These are phyloP conservation scores for Hyaloperonospora arabidopsidis DNA, from an alignment of 352 stramenopile species.

Conservation along the genomic window DNA sequence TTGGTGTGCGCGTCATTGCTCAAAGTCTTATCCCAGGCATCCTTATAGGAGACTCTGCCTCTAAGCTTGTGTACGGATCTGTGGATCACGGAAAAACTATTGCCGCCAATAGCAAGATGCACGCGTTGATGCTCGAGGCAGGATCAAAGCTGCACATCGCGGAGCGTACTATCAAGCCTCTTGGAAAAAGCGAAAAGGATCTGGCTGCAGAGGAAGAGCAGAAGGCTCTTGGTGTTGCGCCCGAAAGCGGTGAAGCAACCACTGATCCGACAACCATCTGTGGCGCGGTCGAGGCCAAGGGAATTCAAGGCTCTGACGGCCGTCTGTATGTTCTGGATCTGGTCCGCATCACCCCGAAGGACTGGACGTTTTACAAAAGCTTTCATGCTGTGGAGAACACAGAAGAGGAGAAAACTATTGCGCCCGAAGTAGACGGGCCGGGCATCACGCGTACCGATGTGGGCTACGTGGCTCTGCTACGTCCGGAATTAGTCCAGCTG, in stretches of 20 bases:
- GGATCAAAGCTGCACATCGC: conserved; percentile 84
- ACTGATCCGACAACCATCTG: conserved; percentile 70
- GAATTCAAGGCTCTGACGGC: conserved; percentile 90
- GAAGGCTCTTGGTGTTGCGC: conserved; percentile 17
- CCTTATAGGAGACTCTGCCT: conserved; percentile 90
- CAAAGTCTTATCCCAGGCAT: conserved; percentile 95
- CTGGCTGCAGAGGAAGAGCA: conserved; percentile 32
- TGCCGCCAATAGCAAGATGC: conserved; percentile 88
- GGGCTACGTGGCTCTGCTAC: conserved; percentile 85
- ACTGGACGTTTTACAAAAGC: conserved; percentile 88
- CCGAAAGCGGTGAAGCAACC: conserved; percentile 42
- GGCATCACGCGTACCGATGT: conserved; percentile 72
- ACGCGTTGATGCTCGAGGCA: conserved; percentile 81
- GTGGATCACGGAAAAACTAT: conserved; percentile 88
- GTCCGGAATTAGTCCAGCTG: conserved; percentile 88
- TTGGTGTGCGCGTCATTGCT: conserved; percentile 90
- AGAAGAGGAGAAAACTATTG: conserved; percentile 22
- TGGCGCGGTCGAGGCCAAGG: conserved; percentile 92
- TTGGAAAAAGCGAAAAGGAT: conserved; percentile 50
- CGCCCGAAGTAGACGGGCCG: conserved; percentile 37
- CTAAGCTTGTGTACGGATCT: conserved; percentile 92
- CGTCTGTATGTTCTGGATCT: conserved; percentile 93
- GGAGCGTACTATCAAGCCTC: conserved; percentile 72
- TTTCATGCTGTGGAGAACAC: conserved; percentile 15
- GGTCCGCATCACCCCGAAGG: conserved; percentile 90